Base-by-base conservation (phyloP, 148 eudicot genomes). In the Cornus kousa region DNA sequence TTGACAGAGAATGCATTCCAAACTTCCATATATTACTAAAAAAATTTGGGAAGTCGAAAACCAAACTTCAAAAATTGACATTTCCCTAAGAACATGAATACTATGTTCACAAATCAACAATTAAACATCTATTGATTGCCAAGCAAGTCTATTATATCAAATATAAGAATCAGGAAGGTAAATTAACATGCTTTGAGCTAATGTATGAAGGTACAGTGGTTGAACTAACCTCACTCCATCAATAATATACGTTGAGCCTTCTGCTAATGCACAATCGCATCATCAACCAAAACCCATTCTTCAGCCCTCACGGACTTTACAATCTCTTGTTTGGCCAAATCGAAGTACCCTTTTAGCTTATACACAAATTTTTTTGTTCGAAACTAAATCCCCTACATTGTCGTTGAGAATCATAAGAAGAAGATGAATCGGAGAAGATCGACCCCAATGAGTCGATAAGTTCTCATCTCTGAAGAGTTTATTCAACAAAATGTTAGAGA, bases 281-380 rank as follows among this genome's bases (percentile, higher is more conserved):
- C 99, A 77, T 92, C 91, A 68, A 82, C 55, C 76, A 96, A 83
- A 2, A 94, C 99, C 99, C 97, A 90, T 74, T 96, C 99, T 80
- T 96, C 99, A 33, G 95, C 90, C 75, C 94, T 87, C 84, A 96
- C 94, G 35, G 97, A 98, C 81, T 93, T 93, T 70, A 81, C 95
- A 37, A 91, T 93, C 87, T 90, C 98, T 71, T 79, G 95, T 77
- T 82, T 93, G 10, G 97, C 97, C 88, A 93, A 84, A 77, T 93
- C 97, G 73, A 89, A 94, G 83, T 90, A 96, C 7, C 98, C 97
- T 87, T 93, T 96, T 31, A 96, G 82, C 90, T 96, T 96, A 81
- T 90, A 94, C 62, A 98, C 99, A 35, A 82, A 81, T 39, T 87
- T 79, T 96, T 98, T n/a, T n/a, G 83, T 96, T 96, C 79, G 88